phyloP scores from a whole-genome alignment of 2,329 filamentous ascomycete species.

The Neonectria coccinea region DNA sequence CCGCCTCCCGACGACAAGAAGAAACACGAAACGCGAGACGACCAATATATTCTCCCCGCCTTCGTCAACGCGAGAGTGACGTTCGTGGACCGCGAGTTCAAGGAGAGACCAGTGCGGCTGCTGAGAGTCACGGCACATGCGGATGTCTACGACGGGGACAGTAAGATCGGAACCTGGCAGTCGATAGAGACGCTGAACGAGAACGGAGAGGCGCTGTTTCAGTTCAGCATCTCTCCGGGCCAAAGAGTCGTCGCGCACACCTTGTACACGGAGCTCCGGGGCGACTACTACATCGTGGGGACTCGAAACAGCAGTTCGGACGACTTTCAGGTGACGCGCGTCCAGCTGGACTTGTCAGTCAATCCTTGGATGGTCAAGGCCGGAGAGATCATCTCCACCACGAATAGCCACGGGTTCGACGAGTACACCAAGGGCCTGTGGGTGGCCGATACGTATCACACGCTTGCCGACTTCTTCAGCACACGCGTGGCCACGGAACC shows the following conservation, averaged over 20 bases:
- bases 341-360: neutral
- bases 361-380: neutral
- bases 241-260: neutral
- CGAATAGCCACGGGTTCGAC: neutral
- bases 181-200: slow-evolving; percentile 6
- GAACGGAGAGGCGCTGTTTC: neutral
- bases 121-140: neutral
- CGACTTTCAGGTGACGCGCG: neutral
- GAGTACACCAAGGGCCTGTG: slow-evolving; percentile 2
- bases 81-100: neutral
- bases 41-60: neutral
- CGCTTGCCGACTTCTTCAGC: slow-evolving; percentile 1
- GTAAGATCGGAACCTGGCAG: neutral
- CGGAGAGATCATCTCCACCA: neutral
- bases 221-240: neutral
- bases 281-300: neutral
- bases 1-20: neutral
- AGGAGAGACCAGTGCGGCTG: neutral
- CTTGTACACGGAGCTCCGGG: neutral
- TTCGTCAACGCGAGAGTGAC: neutral
- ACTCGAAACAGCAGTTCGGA: neutral
- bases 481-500: neutral
- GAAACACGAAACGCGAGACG: neutral
- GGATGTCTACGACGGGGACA: neutral
- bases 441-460: slow-evolving; percentile 9